phyloP scores from a whole-genome alignment of 495 filamentous ascomycete species.

The Lentithecium fluviatile region DNA sequence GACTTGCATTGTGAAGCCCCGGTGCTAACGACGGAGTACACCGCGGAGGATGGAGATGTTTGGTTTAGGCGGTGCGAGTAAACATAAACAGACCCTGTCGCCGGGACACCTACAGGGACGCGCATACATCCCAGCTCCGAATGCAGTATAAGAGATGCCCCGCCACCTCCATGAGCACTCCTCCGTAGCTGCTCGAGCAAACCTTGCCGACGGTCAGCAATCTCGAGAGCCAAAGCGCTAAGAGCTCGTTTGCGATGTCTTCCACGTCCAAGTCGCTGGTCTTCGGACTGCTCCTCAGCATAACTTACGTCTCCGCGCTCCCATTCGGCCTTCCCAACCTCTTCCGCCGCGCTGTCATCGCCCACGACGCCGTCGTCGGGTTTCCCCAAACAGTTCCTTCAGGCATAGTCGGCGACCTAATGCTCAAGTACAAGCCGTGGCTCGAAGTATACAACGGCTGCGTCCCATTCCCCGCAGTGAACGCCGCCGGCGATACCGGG shows the following conservation, averaged over 20 bases:
- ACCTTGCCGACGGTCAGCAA: no score
- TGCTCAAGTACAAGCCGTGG: slow-evolving; percentile 52
- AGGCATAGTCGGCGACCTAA: slow-evolving; percentile 46
- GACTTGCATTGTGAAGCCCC: no score
- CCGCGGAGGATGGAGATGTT: no score
- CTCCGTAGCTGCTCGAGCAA: no score
- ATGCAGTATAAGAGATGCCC: no score
- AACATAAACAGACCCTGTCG: no score
- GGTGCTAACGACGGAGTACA: no score
- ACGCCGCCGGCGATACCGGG: slow-evolving; percentile 51
- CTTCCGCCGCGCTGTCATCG: slow-evolving; percentile 43
- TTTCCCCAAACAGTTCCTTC: slow-evolving; percentile 51
- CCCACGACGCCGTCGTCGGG: slow-evolving; percentile 48
- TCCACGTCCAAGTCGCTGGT: not conserved
- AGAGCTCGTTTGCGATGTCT: not conserved
- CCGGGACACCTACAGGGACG: no score
- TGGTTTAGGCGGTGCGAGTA: no score
- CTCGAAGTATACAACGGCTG: slow-evolving; percentile 54
- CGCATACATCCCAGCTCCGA: no score
- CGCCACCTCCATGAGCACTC: no score
- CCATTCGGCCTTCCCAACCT: slow-evolving; percentile 1
- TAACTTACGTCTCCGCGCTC: slow-evolving; percentile 2
- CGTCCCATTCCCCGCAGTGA: slow-evolving; percentile 56
- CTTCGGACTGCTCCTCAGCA: not conserved
- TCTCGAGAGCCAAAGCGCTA: no score